A percentile compares a stretch with the other conserved stretches of the same genome.
phyloP scores from a whole-genome alignment of 2,329 filamentous ascomycete genomes.

The Neurospora sp. region DNA sequence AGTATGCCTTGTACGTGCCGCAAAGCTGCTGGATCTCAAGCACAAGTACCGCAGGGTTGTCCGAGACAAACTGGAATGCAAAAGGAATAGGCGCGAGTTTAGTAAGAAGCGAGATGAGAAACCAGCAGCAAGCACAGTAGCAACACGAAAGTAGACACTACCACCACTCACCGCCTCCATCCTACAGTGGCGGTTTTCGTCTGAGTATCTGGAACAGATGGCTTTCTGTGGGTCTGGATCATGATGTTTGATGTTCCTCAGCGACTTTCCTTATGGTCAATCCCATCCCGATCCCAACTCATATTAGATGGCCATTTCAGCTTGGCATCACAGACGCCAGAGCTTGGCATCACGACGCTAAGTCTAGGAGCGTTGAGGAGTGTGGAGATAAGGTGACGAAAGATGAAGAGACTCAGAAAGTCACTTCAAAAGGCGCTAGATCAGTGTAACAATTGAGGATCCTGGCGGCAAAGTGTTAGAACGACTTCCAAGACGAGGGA shows the following conservation, averaged over 20 bases:
- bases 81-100: not conserved
- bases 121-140: not conserved
- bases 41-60: not conserved
- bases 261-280: not conserved
- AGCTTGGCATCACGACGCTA: not conserved
- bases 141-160: not conserved
- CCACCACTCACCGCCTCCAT: not conserved
- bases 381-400: not conserved
- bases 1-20: not conserved
- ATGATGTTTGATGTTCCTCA: not conserved
- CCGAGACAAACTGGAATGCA: not conserved
- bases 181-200: not conserved
- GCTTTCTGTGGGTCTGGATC: not conserved
- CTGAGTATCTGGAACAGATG: not conserved
- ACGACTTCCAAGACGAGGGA: not conserved
- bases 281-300: not conserved
- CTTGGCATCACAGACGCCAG: not conserved
- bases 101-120: not conserved
- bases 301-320: not conserved
- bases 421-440: not conserved
- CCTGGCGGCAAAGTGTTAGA: not conserved
- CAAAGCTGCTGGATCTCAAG: not conserved
- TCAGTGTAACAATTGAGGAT: not conserved
- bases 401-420: not conserved
- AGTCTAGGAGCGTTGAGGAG: not conserved